Base-by-base conservation (phyloP, 2,329 filamentous ascomycete genomes). In the Pseudogymnoascus sp. region DNA sequence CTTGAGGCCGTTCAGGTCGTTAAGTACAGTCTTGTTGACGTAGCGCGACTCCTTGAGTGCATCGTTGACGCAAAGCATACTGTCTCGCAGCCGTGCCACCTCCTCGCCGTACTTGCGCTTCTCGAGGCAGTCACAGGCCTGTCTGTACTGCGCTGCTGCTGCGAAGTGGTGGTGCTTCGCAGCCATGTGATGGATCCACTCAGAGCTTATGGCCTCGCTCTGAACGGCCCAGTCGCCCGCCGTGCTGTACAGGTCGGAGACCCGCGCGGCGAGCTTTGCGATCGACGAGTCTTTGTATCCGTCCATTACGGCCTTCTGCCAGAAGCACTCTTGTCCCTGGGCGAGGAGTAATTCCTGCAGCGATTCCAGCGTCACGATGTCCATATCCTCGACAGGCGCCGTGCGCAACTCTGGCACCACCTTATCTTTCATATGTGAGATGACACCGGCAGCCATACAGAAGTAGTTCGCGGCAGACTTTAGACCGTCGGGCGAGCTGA, bases 101-200 rank as follows among this genome's bases (percentile, higher is more conserved):
- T 99, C 94, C 72, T 99, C 94, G 58, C 94, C 94, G 67, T 97
- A 99, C 71, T 88, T 95, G 59, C 88, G 82, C 81, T 96, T 97
- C 75, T 97, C 94, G 12, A 99, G 74, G 68, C 90, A 94, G 70
- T 97, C 92, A 65, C 91, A 87, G 0, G 94, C 91, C 27, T 93
- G 91, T 12, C 94, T 82, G 69, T 93, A 97, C 72, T 99, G 94
- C 0, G 94, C 94, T 0, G 94, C 94, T 0, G 91, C 93, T 1
- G 93, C 92, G 75, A 99, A 97, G 74, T 97, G 94, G 71, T 97
- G 90, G 71, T 97, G 92, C 73, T 97, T 99, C 5, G 93, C 94
- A 27, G 89, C 92, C 83, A 95, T 92, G 72, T 97, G 93, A 74
- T 97, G 93, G 68, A 99, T 97, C 94, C 93, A 97, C 65, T 94